Evolutionary conservation across 192 early-diverging fungal genomes (phyloP), one percentile per base, ranked within the genome.

Genomic region (Pilaira anomala): DNA sequence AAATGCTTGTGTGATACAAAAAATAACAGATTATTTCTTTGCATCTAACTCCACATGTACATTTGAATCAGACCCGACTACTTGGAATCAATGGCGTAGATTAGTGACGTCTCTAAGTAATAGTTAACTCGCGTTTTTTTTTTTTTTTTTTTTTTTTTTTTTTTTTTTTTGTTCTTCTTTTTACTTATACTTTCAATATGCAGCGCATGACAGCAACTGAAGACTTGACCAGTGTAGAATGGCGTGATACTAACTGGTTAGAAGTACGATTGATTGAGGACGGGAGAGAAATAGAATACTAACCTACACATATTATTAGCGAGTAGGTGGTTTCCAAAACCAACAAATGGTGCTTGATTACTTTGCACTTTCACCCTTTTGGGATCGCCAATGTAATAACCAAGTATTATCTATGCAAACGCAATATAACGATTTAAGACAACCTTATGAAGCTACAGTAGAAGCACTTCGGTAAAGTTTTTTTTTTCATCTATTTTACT

Each of bases 351-450:
- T 92, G 0, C 72, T 92, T 0, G 87, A 90, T 71, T 92, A 92
- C 65, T 92, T 92, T 77, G 85, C 85, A 22, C 75, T 80, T 65
- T 92, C 90, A 18, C 88, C 90, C 3, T 92, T 92, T 73, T 92
- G 90, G 88, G 90, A 92, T 63, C 70, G 83, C 13, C 78, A 84
- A 22, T 85, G 88, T 76, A 92, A 90, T 68, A 92, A 92, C 64
- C 85, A 85, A 2, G 78, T 85, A n/a, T 68, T 92, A 3, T 75
- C 80, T 60, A 92, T 92, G 90, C 90, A 92, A 60, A 92, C 88
- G 29, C 87, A 88, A 69, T 90, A 83, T 74, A 92, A 90, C 59
- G 88, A 87, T 36, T 65, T 92, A 24, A 71, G 80, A 63, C 81
- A 60, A 67, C 46, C 65, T 68, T 59, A 68, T 76, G 68, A 83